Evolutionary conservation across 2,329 filamentous ascomycete genomes (phyloP).

Genomic region (Helotiales sp.): DNA sequence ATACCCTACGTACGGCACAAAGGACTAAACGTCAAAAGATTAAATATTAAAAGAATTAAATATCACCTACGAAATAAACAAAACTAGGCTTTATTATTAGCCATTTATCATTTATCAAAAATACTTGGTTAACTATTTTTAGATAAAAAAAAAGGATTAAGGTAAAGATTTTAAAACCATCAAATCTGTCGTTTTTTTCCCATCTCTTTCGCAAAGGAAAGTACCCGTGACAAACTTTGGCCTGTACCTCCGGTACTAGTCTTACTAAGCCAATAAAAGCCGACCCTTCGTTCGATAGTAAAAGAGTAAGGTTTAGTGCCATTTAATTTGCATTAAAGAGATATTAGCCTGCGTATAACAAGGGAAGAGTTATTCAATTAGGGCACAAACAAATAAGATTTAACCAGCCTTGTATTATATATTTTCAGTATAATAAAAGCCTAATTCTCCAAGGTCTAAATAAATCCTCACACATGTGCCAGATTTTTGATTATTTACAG

Average conservation of each 20-base stretch:
- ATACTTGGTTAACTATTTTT: conserved; percentile 20
- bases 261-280: conserved; percentile 15
- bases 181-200: conserved; percentile 13
- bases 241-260: background rate
- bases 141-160: conserved; percentile 18
- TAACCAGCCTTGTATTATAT: conserved; percentile 15
- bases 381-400: conserved; percentile 23
- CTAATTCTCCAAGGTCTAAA: conserved; percentile 9
- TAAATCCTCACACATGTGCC: conserved; percentile 17
- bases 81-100: background rate
- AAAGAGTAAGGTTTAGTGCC: background rate
- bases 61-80: background rate
- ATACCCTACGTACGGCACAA: background rate
- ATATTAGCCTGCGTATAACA: conserved; percentile 16
- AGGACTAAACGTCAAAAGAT: background rate
- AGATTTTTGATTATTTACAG: conserved; percentile 15
- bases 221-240: background rate
- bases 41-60: background rate
- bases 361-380: conserved; percentile 20
- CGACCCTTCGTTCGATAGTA: conserved; percentile 10
- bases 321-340: background rate
- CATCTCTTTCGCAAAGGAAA: conserved; percentile 8
- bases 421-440: conserved; percentile 3
- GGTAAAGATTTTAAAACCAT: conserved; percentile 20
- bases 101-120: background rate